Percentiles rank a stretch among this genome's conserved stretches.
Evolutionary conservation across 139 green algal genomes (phyloP).

Genomic region (Coccomyxa sp.): DNA sequence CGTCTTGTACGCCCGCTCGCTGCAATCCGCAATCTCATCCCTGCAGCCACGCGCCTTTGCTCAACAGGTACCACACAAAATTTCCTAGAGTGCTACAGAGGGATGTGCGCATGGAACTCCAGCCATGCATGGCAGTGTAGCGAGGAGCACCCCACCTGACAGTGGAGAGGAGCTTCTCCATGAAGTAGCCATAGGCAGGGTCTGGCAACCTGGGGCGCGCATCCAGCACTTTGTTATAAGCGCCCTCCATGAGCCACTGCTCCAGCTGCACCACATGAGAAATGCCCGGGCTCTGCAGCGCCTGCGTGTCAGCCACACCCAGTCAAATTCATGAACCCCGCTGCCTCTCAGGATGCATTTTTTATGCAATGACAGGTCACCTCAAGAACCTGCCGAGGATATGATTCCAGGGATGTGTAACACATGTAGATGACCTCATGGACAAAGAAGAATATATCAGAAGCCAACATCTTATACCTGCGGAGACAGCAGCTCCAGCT

Average conservation of each 20-base stretch:
- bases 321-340: not conserved
- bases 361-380: too few species aligned
- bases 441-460: too few species aligned
- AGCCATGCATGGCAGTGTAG: not conserved
- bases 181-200: slow-evolving; percentile 56
- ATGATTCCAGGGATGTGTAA: too few species aligned
- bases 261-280: slow-evolving; percentile 79
- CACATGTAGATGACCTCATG: too few species aligned
- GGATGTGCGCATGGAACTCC: not conserved
- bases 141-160: slow-evolving; percentile 47
- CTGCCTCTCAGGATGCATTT: too few species aligned
- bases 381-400: too few species aligned
- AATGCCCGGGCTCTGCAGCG: slow-evolving; percentile 40
- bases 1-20: slow-evolving; percentile 77
- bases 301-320: slow-evolving; percentile 10
- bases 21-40: slow-evolving; percentile 91
- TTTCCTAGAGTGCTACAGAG: too few species aligned
- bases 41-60: slow-evolving; percentile 25
- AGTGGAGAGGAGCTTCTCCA: slow-evolving; percentile 77
- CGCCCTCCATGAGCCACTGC: slow-evolving; percentile 94
- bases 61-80: not conserved
- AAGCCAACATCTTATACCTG: slow-evolving; percentile 30
- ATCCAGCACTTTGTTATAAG: slow-evolving; percentile 87
- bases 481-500: slow-evolving; percentile 82
- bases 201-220: slow-evolving; percentile 14